Evolutionary conservation across 208 protist genomes (phyloP).

Genomic region (Wallacemonas sp.): DNA sequence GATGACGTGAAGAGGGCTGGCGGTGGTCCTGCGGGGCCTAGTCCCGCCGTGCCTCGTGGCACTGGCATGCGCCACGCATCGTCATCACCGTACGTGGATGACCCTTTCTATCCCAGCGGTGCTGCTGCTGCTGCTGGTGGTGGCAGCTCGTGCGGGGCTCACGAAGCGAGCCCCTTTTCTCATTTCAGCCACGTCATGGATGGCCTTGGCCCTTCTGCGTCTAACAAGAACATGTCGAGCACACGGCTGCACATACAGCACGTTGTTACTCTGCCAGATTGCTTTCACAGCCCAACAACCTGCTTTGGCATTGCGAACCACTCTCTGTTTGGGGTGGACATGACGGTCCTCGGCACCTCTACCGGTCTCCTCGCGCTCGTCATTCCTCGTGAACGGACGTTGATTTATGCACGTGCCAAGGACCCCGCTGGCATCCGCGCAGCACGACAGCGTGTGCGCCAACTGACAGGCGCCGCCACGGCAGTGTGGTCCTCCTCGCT

Average conservation of each 20-base stretch:
- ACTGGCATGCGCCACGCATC: too few relatives aligned
- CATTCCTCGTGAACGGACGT: conserved; percentile 28
- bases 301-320: conserved; percentile 80
- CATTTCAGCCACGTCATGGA: not conserved
- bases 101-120: not conserved
- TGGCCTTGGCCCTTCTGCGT: not conserved
- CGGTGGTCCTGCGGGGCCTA: not conserved
- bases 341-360: conserved; percentile 61
- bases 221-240: not conserved
- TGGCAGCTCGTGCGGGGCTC: not conserved
- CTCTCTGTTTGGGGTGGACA: conserved; percentile 63
- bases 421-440: conserved; percentile 39
- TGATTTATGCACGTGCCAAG: conserved; percentile 48
- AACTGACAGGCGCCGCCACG: conserved; percentile 3
- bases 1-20: not conserved
- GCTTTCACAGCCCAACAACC: conserved; percentile 46
- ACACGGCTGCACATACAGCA: conserved; percentile 39
- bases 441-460: conserved; percentile 16
- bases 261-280: conserved; percentile 48
- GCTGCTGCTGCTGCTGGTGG: not conserved
- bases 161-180: not conserved
- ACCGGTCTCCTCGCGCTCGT: conserved; percentile 63
- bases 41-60: too few relatives aligned
- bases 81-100: not conserved
- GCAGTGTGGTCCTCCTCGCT: too few relatives aligned